Conservation (phyloP, 2,329 filamentous ascomycete genomes). For the Diaporthe helianthi region DNA sequence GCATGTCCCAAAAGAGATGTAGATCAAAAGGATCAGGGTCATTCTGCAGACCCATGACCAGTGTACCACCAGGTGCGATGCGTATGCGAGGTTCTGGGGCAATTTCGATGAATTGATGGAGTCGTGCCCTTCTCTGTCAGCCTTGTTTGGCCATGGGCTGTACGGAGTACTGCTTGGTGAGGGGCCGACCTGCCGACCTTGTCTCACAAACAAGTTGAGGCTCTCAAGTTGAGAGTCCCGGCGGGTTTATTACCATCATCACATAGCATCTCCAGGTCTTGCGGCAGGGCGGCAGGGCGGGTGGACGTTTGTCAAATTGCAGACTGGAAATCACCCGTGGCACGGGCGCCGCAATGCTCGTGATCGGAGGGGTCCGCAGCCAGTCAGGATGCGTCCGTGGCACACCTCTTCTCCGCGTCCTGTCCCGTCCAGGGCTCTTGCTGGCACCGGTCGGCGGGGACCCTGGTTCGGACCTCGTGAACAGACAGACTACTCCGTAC, state of each 20-base stretch:
- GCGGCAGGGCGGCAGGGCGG: background rate
- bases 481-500: too few species aligned
- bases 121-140: background rate
- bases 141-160: background rate
- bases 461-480: slow-evolving; percentile 15
- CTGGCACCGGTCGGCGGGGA: slow-evolving; percentile 16
- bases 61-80: too few species aligned
- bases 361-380: slow-evolving; percentile 9
- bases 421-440: slow-evolving; percentile 18
- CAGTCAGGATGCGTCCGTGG: slow-evolving; percentile 5
- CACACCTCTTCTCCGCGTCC: slow-evolving; percentile 18
- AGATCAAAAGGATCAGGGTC: slow-evolving; percentile 6
- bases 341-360: slow-evolving; percentile 16
- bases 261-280: slow-evolving; percentile 1
- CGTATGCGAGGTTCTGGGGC: slow-evolving; percentile 5
- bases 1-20: background rate
- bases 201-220: background rate
- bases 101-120: background rate
- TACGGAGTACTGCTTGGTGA: slow-evolving; percentile 5
- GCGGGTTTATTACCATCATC: slow-evolving; percentile 1
- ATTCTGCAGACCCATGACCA: background rate
- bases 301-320: slow-evolving; percentile 12
- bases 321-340: slow-evolving; percentile 16
- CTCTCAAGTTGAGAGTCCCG: too few species aligned
- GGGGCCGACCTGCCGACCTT: background rate